phyloP scores from a whole-genome alignment of 495 filamentous ascomycete species.

The Aspergillus egyptiacus region DNA sequence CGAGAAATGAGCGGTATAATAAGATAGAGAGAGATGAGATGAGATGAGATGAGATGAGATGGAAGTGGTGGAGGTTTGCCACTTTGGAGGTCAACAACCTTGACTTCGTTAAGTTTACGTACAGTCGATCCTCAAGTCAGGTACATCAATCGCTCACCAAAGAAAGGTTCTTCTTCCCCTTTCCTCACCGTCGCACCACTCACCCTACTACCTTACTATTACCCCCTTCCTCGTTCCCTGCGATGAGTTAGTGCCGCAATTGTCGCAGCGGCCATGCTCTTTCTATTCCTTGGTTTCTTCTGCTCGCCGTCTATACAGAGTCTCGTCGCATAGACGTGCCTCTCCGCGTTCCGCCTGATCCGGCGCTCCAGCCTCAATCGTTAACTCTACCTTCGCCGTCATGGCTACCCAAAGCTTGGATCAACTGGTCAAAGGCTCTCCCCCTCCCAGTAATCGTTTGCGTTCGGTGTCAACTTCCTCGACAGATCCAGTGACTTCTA shows the following conservation, averaged over 20 bases:
- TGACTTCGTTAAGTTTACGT: no score
- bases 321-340: constrained; percentile 9
- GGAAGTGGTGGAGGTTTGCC: not conserved
- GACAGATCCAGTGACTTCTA: constrained; percentile 30
- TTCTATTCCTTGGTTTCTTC: constrained; percentile 1
- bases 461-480: constrained; percentile 31
- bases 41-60: no score
- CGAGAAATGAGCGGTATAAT: constrained; percentile 9
- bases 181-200: not conserved
- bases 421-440: constrained; percentile 81
- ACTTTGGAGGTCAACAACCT: no score
- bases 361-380: not conserved
- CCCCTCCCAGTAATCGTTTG: constrained; percentile 41
- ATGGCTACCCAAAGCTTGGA: constrained; percentile 65
- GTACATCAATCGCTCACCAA: not conserved
- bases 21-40: constrained; percentile 8
- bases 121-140: not conserved
- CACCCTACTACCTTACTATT: not conserved
- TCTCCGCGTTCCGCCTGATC: not conserved
- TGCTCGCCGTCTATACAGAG: constrained; percentile 25
- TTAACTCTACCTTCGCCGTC: not conserved
- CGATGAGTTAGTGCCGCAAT: constrained; percentile 27
- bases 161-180: not conserved
- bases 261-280: constrained; percentile 26
- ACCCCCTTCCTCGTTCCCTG: constrained; percentile 8